A percentile compares a stretch with the other conserved stretches of the same genome.
These are phyloP conservation scores for Orbilia javanica DNA, from an alignment of 2,329 filamentous ascomycete genomes.

Conservation along the genomic window DNA sequence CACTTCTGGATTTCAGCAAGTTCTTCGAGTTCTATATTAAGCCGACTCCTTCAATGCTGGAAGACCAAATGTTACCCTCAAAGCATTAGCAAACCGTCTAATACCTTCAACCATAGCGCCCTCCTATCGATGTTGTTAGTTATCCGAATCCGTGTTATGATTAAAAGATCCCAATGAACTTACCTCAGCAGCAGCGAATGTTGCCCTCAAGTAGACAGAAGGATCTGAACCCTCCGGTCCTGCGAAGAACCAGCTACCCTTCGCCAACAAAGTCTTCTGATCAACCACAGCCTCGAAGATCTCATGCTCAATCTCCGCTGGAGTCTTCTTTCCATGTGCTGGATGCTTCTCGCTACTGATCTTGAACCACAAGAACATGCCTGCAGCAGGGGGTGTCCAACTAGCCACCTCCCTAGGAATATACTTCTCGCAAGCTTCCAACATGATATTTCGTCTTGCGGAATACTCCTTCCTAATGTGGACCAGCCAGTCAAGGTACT, in stretches of 20 bases:
- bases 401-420: constrained; percentile 79
- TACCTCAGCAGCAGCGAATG: constrained; percentile 81
- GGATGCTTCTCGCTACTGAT: constrained; percentile 78
- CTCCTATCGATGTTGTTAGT: constrained; percentile 64
- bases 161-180: constrained; percentile 57
- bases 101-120: constrained; percentile 80
- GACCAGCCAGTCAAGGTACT: constrained; percentile 90
- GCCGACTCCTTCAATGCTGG: constrained; percentile 29
- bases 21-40: neutral
- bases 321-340: constrained; percentile 68
- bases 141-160: neutral
- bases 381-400: constrained; percentile 84
- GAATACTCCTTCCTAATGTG: constrained; percentile 86
- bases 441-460: constrained; percentile 78
- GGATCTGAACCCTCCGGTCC: constrained; percentile 73
- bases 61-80: constrained; percentile 74
- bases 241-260: constrained; percentile 91
- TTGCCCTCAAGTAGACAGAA: constrained; percentile 87
- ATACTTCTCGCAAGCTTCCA: constrained; percentile 82
- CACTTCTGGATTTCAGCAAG: neutral
- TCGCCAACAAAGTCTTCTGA: constrained; percentile 81
- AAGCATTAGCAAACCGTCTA: constrained; percentile 78
- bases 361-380: constrained; percentile 94
- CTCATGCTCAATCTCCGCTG: constrained; percentile 81
- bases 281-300: constrained; percentile 84